These are phyloP conservation scores for Starmerella gropengiesseri DNA, from an alignment of 805 yeast species.

Conservation along the genomic window DNA sequence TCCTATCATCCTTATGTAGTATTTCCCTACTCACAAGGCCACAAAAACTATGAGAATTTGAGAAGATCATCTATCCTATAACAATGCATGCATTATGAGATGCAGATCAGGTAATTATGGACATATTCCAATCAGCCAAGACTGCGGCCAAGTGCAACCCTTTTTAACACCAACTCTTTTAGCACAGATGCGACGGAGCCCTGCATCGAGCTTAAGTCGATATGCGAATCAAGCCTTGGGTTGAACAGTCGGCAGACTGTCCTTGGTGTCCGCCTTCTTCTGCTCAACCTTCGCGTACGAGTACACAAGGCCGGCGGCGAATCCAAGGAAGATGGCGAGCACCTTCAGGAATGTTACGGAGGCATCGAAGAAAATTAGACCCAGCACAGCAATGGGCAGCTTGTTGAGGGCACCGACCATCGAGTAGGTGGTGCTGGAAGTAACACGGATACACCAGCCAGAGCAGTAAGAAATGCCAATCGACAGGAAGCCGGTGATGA, in stretches of 20 bases:
- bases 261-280: conserved; percentile 30
- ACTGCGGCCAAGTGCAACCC: too few relatives aligned
- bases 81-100: too few relatives aligned
- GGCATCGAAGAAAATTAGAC: conserved; percentile 88
- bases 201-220: neutral
- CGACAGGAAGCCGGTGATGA: conserved; percentile 85
- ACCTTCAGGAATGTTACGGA: conserved; percentile 88
- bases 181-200: neutral
- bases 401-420: conserved; percentile 99
- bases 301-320: conserved; percentile 89
- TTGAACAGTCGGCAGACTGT: conserved; percentile 19
- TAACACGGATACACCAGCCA: conserved; percentile 99
- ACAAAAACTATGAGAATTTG: too few relatives aligned
- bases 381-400: conserved; percentile 92
- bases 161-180: neutral
- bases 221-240: conserved; percentile 7
- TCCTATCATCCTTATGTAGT: too few relatives aligned
- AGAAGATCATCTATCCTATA: too few relatives aligned
- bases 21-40: too few relatives aligned
- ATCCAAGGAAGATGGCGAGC: conserved; percentile 84
- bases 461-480: conserved; percentile 98
- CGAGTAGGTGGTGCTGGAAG: conserved; percentile 95
- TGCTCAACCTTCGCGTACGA: conserved; percentile 93
- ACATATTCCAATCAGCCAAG: too few relatives aligned
- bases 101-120: too few relatives aligned